Evolutionary conservation across 495 filamentous ascomycete genomes (phyloP).

Genomic region (Penicillium tannophilum): DNA sequence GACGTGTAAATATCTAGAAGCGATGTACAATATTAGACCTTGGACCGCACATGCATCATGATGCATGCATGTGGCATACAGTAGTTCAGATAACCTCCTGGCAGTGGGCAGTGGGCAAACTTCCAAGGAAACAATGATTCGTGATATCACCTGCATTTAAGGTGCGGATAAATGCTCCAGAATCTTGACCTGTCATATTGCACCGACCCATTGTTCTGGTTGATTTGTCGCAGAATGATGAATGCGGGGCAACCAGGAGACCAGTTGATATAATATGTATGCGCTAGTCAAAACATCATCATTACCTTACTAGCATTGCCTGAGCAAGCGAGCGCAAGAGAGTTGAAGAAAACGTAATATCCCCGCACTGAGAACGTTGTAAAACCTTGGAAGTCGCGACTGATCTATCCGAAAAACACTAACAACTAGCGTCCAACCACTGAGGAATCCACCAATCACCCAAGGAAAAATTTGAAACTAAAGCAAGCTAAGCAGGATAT

Average conservation of each 20-base stretch:
- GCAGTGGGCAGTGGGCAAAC: background rate
- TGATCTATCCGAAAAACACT: background rate
- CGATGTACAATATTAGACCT: conserved; percentile 1
- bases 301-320: background rate
- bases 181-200: background rate
- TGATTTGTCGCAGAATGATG: conserved; percentile 8
- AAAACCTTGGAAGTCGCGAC: background rate
- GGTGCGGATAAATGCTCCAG: background rate
- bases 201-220: too few relatives aligned
- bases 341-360: background rate
- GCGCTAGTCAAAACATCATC: background rate
- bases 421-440: background rate
- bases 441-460: background rate
- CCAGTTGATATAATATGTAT: background rate
- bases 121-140: background rate
- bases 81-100: background rate
- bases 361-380: background rate
- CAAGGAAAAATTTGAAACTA: background rate
- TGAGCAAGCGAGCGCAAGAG: background rate
- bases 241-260: conserved; percentile 10
- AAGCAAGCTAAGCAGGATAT: background rate
- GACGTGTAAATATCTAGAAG: background rate
- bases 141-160: background rate
- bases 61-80: background rate
- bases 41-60: background rate